phyloP scores from a whole-genome alignment of 1,284 basidiomycete species.

The Retiboletus flavoniger region DNA sequence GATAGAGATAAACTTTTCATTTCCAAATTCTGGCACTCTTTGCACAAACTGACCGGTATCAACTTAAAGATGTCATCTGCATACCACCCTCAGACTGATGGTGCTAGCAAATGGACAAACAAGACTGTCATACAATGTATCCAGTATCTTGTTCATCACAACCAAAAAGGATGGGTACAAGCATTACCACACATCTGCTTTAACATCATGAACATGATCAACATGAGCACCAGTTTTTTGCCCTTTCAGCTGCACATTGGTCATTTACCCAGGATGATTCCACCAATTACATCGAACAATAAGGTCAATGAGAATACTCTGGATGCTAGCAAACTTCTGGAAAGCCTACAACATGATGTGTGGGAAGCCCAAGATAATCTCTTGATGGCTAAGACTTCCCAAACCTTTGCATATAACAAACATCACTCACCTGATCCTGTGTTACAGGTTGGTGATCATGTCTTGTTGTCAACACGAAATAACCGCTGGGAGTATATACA shows the following conservation, averaged over 20 bases:
- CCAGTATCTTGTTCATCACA: constrained; percentile 36
- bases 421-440: too few species aligned
- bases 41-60: constrained; percentile 31
- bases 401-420: too few species aligned
- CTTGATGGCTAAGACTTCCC: too few species aligned
- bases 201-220: constrained; percentile 39
- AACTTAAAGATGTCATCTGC: constrained; percentile 36
- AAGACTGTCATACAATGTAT: constrained; percentile 40
- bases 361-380: too few species aligned
- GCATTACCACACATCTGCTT: constrained; percentile 40
- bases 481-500: too few species aligned
- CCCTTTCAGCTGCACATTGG: constrained; percentile 37
- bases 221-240: constrained; percentile 34
- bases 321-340: too few species aligned
- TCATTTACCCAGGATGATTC: not conserved
- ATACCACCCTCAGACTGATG: constrained; percentile 41
- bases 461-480: too few species aligned
- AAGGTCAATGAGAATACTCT: too few species aligned
- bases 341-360: too few species aligned
- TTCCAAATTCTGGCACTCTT: constrained; percentile 25
- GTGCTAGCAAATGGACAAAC: constrained; percentile 35
- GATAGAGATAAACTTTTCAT: constrained; percentile 33
- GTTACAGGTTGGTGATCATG: too few species aligned
- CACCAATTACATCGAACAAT: not conserved
- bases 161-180: constrained; percentile 44